A percentile compares a stretch with the other conserved stretches of the same genome.
Evolutionary conservation across 441 rosid species (phyloP).

Genomic region (Sinapis alba): DNA sequence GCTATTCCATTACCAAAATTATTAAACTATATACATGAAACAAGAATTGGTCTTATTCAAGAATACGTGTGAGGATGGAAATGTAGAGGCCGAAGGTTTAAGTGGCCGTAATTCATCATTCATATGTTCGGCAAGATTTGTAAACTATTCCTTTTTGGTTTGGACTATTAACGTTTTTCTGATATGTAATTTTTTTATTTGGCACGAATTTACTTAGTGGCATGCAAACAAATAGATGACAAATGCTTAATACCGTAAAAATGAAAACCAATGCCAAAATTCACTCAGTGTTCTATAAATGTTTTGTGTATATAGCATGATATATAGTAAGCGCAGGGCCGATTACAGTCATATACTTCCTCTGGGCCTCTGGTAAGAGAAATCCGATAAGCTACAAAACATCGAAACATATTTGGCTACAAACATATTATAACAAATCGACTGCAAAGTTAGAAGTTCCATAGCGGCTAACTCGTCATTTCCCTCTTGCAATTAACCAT

Average conservation of each 20-base stretch:
- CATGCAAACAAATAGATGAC: neutral
- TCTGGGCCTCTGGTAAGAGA: neutral
- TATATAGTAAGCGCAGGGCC: no score
- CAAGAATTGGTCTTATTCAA: conserved; percentile 27
- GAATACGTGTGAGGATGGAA: conserved; percentile 30
- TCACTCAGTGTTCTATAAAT: no score
- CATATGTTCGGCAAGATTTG: neutral
- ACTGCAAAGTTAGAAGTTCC: neutral
- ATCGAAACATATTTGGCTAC: no score
- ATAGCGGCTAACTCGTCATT: neutral
- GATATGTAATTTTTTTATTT: neutral
- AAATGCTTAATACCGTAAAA: neutral
- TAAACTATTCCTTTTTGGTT: neutral
- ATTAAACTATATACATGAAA: conserved; percentile 17
- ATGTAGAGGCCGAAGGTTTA: neutral
- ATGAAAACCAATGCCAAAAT: neutral
- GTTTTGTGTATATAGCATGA: no score
- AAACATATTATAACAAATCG: neutral
- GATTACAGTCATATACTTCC: neutral
- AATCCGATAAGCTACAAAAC: no score
- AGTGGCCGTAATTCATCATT: neutral
- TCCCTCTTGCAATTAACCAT: no score
- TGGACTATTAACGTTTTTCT: neutral
- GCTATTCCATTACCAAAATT: conserved; percentile 20
- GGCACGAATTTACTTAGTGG: neutral